phyloP scores from a whole-genome alignment of 2,329 filamentous ascomycete genomes.

The Clarireedia paspali region DNA sequence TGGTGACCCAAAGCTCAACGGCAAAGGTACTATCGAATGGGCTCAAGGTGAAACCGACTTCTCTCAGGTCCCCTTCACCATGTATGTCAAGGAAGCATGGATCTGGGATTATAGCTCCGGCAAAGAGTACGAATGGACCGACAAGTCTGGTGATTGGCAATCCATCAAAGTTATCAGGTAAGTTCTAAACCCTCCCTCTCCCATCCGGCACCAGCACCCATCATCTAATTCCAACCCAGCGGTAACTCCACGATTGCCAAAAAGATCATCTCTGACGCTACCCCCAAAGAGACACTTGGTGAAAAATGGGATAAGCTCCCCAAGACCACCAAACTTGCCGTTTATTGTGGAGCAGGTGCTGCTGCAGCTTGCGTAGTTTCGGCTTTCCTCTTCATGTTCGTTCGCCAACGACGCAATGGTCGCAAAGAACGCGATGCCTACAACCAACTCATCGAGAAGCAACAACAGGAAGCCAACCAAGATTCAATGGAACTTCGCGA shows the following conservation, averaged over 20 bases:
- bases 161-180: constrained; percentile 53
- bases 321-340: constrained; percentile 40
- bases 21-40: constrained; percentile 56
- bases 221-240: constrained; percentile 29
- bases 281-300: constrained; percentile 33
- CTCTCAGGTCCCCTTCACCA: constrained; percentile 57
- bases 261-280: constrained; percentile 31
- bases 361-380: constrained; percentile 37
- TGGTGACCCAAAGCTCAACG: constrained; percentile 44
- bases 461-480: constrained; percentile 23
- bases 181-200: constrained; percentile 26
- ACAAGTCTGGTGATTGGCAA: constrained; percentile 51
- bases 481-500: constrained; percentile 26
- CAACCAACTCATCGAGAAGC: constrained; percentile 25
- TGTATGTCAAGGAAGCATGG: constrained; percentile 60
- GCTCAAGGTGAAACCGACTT: constrained; percentile 65
- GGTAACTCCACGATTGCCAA: constrained; percentile 50
- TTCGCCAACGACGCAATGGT: constrained; percentile 46
- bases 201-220: not conserved
- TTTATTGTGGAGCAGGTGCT: constrained; percentile 43
- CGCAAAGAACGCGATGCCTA: constrained; percentile 40
- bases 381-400: constrained; percentile 43
- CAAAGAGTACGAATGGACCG: constrained; percentile 56
- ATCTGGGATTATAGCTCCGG: constrained; percentile 53
- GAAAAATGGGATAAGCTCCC: constrained; percentile 50